A percentile compares a stretch with the other conserved stretches of the same genome.
Evolutionary conservation across 768 basidiomycete genomes (phyloP).

Genomic region (Jaapia argillacea): DNA sequence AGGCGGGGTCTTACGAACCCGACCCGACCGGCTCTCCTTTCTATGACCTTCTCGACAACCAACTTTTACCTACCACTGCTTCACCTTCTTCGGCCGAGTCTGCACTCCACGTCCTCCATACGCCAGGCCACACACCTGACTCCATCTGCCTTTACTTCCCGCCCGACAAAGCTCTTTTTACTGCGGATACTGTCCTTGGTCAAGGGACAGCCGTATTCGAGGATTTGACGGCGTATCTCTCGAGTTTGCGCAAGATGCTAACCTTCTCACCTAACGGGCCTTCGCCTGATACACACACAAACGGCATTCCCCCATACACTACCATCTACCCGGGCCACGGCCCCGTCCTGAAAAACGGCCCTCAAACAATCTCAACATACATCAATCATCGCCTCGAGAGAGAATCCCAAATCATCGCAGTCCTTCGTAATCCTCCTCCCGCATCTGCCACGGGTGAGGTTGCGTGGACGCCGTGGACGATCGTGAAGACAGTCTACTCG

Average conservation of each 20-base stretch:
- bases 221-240: slow-evolving; percentile 63
- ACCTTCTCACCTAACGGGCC: slow-evolving; percentile 10
- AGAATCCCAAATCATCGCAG: slow-evolving; percentile 64
- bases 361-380: slow-evolving; percentile 54
- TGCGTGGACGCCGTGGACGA: slow-evolving; percentile 52
- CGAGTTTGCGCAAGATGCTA: slow-evolving; percentile 51
- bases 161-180: slow-evolving; percentile 71
- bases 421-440: slow-evolving; percentile 30
- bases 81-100: slow-evolving; percentile 10
- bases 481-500: slow-evolving; percentile 61
- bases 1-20: slow-evolving; percentile 35
- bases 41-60: slow-evolving; percentile 50
- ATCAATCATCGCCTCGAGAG: slow-evolving; percentile 74
- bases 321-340: slow-evolving; percentile 87
- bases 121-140: slow-evolving; percentile 88
- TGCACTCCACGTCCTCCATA: slow-evolving; percentile 59
- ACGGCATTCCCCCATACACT: slow-evolving; percentile 26
- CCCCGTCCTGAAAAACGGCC: slow-evolving; percentile 57
- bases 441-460: slow-evolving; percentile 10
- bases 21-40: slow-evolving; percentile 31
- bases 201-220: slow-evolving; percentile 87
- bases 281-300: no score
- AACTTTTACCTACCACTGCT: slow-evolving; percentile 31
- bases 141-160: slow-evolving; percentile 68
- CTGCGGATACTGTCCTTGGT: slow-evolving; percentile 86